Percentiles rank a stretch among this genome's conserved stretches.
Conservation (phyloP, 106 monocot species). For the Acanthochlamys bracteata region DNA sequence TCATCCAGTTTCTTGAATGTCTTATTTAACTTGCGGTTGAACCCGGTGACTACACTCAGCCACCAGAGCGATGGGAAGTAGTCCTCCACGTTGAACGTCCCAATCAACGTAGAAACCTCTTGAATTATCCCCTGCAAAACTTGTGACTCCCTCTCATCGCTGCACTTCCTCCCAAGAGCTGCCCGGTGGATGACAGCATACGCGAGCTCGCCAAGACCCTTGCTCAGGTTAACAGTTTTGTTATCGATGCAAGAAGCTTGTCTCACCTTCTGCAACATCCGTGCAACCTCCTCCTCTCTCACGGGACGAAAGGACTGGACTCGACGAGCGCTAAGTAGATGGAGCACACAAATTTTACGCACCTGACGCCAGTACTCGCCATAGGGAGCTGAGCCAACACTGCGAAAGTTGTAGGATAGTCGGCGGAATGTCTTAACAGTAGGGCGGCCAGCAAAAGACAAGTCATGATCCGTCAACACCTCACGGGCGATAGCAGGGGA, state of each 20-base stretch:
- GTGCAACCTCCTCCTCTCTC: conserved; percentile 27
- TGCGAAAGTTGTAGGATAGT: neutral
- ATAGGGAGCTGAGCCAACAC: conserved; percentile 19
- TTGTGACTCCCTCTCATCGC: neutral
- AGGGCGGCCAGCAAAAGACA: neutral
- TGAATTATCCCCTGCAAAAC: neutral
- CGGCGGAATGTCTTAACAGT: neutral
- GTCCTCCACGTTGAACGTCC: conserved; percentile 7
- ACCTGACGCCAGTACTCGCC: conserved; percentile 35
- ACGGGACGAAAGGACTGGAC: conserved; percentile 18
- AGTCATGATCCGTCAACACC: neutral
- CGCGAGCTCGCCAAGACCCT: conserved; percentile 10
- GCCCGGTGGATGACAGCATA: conserved; percentile 12
- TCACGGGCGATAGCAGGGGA: neutral
- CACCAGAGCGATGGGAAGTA: too few species aligned
- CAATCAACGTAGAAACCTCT: conserved; percentile 1
- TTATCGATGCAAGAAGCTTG: neutral
- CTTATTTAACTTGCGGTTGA: neutral
- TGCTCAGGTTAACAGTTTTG: conserved; percentile 18
- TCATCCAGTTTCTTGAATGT: neutral
- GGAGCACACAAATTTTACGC: conserved; percentile 10
- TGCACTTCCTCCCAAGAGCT: conserved; percentile 23
- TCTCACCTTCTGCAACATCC: conserved; percentile 13
- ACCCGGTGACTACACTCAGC: too few species aligned
- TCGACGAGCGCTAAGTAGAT: conserved; percentile 13